These are phyloP conservation scores for Astrocystis sublimbata DNA, from an alignment of 495 filamentous ascomycete genomes.

Conservation along the genomic window DNA sequence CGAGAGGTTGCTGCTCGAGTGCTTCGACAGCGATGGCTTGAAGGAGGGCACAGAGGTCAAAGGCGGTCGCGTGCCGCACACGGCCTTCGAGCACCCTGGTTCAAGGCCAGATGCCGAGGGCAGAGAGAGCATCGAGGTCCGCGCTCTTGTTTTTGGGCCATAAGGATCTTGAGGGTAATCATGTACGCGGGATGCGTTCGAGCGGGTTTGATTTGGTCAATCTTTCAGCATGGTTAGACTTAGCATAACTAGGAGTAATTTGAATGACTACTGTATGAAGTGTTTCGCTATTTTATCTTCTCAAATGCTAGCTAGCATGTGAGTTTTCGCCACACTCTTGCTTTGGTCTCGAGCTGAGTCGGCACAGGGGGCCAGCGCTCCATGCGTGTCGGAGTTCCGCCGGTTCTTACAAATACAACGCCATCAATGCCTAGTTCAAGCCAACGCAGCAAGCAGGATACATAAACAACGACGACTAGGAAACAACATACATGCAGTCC, in stretches of 20 bases:
- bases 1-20: slow-evolving; percentile 79
- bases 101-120: slow-evolving; percentile 59
- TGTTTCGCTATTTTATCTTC: no score
- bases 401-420: no score
- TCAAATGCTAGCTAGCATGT: no score
- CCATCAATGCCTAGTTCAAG: background rate
- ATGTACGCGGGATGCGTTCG: background rate
- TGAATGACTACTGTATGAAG: background rate
- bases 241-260: slow-evolving; percentile 1
- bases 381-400: slow-evolving; percentile 14
- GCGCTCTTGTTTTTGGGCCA: slow-evolving; percentile 77
- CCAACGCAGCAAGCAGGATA: background rate
- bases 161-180: slow-evolving; percentile 28
- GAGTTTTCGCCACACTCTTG: no score
- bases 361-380: background rate
- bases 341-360: no score
- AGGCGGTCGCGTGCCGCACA: slow-evolving; percentile 73
- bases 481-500: background rate
- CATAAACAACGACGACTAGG: background rate
- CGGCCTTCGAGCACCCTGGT: slow-evolving; percentile 74
- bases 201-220: background rate
- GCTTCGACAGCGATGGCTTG: slow-evolving; percentile 66
- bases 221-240: no score
- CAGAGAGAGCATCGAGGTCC: slow-evolving; percentile 84
- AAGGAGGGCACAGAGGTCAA: slow-evolving; percentile 51